Percentiles rank a stretch among this genome's conserved stretches.
These are phyloP conservation scores for Candida maris DNA, from an alignment of 805 yeast genomes.

Conservation along the genomic window DNA sequence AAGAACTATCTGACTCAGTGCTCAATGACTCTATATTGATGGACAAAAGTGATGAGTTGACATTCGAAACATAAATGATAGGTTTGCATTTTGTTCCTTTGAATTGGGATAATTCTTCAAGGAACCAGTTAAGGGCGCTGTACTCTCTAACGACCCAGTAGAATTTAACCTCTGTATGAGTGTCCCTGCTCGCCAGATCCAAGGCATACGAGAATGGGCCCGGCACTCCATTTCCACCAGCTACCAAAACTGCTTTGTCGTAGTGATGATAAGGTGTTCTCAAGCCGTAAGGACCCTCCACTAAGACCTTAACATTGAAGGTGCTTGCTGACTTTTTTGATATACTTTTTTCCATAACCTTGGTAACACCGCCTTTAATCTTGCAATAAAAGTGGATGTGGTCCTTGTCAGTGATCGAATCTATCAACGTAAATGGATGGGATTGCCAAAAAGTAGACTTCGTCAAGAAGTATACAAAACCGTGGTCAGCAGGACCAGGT, in stretches of 20 bases:
- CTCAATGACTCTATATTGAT: slow-evolving; percentile 7
- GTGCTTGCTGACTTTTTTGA: slow-evolving; percentile 25
- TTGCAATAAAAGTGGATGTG: slow-evolving; percentile 43
- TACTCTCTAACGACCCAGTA: slow-evolving; percentile 62
- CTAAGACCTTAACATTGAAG: slow-evolving; percentile 32
- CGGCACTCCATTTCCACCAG: slow-evolving; percentile 77
- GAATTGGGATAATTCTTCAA: slow-evolving; percentile 38
- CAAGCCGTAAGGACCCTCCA: slow-evolving; percentile 77
- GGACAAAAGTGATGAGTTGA: slow-evolving; percentile 15
- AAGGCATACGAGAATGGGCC: slow-evolving; percentile 46
- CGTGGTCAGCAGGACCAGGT: slow-evolving; percentile 56
- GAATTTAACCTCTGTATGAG: slow-evolving; percentile 40
- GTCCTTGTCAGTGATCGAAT: slow-evolving; percentile 32
- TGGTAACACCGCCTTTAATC: slow-evolving; percentile 58
- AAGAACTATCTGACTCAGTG: slow-evolving; percentile 3
- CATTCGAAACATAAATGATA: slow-evolving; percentile 40
- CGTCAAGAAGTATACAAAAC: slow-evolving; percentile 55
- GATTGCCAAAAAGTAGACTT: slow-evolving; percentile 54
- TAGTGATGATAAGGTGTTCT: slow-evolving; percentile 47
- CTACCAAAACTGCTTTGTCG: slow-evolving; percentile 53
- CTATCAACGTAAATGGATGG: slow-evolving; percentile 54
- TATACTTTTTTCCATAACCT: slow-evolving; percentile 33
- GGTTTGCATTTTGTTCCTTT: slow-evolving; percentile 34
- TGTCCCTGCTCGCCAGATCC: slow-evolving; percentile 28
- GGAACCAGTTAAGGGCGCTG: slow-evolving; percentile 48